Percentiles rank a stretch among this genome's conserved stretches.
These are phyloP conservation scores for Rhodotorula sp. DNA, from an alignment of 1,284 basidiomycete genomes.

Conservation along the genomic window DNA sequence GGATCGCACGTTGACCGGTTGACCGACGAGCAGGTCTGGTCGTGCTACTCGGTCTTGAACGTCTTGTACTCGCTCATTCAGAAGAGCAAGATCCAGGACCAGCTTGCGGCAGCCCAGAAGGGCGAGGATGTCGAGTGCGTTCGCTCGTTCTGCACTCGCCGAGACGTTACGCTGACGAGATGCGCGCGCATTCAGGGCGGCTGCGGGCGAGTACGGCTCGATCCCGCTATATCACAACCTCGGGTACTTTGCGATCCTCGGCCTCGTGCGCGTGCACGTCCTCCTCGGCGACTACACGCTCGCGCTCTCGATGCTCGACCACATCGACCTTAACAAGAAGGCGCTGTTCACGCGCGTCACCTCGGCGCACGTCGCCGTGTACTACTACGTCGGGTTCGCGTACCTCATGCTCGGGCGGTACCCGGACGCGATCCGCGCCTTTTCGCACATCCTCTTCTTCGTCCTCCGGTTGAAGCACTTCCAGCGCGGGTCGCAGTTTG, in stretches of 20 bases:
- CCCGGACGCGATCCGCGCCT: conserved; percentile 89
- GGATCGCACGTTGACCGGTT: neutral
- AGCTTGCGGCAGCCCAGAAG: conserved; percentile 75
- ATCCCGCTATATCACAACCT: conserved; percentile 89
- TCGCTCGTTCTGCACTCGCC: conserved; percentile 47
- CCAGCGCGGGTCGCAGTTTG: conserved; percentile 85
- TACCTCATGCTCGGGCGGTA: conserved; percentile 93
- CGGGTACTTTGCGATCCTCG: conserved; percentile 97
- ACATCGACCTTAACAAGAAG: conserved; percentile 84
- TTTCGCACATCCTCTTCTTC: conserved; percentile 89
- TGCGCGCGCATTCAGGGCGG: conserved; percentile 53
- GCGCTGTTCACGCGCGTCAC: conserved; percentile 86
- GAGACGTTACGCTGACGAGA: neutral
- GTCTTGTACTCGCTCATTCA: conserved; percentile 97
- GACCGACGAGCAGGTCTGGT: conserved; percentile 71
- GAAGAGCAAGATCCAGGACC: conserved; percentile 93
- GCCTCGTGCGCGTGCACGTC: conserved; percentile 90
- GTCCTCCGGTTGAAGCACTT: conserved; percentile 53
- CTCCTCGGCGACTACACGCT: conserved; percentile 93
- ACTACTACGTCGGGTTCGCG: conserved; percentile 63
- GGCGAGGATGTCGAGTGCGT: conserved; percentile 77
- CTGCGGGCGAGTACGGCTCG: conserved; percentile 87
- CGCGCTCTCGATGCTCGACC: conserved; percentile 91
- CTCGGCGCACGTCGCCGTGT: conserved; percentile 89
- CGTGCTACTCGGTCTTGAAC: conserved; percentile 94